A percentile compares a stretch with the other conserved stretches of the same genome.
These are phyloP conservation scores for Suhomyces choctaworum DNA, from an alignment of 1,139 yeast species.

Conservation along the genomic window DNA sequence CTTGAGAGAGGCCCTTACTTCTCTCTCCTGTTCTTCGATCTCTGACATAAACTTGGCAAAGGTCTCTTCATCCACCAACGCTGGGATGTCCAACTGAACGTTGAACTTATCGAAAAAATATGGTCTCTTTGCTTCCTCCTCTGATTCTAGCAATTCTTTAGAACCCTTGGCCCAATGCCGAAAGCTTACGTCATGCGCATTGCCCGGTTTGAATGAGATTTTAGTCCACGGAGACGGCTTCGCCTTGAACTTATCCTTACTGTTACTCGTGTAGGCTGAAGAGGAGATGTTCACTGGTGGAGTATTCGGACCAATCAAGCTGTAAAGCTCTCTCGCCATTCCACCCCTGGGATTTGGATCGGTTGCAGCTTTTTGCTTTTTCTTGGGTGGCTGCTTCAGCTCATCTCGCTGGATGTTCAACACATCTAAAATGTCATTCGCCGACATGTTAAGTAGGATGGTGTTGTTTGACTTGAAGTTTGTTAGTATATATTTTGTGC, in stretches of 20 bases:
- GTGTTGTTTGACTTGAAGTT: too few relatives aligned
- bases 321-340: constrained; percentile 87
- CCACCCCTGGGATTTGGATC: constrained; percentile 53
- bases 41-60: constrained; percentile 52
- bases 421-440: constrained; percentile 75
- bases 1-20: constrained; percentile 17
- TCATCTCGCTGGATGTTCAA: constrained; percentile 59
- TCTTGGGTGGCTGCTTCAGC: constrained; percentile 37
- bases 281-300: constrained; percentile 69
- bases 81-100: constrained; percentile 68
- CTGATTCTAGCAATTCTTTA: constrained; percentile 45
- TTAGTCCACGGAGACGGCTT: constrained; percentile 84
- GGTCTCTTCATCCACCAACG: constrained; percentile 63
- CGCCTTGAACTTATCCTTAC: constrained; percentile 66
- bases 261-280: constrained; percentile 45
- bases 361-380: constrained; percentile 36
- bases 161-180: constrained; percentile 90
- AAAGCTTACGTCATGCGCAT: constrained; percentile 50
- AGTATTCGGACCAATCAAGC: constrained; percentile 85
- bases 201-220: constrained; percentile 57
- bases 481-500: too few relatives aligned
- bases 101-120: constrained; percentile 78
- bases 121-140: constrained; percentile 47
- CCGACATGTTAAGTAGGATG: constrained; percentile 35
- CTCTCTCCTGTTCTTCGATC: constrained; percentile 33